Evolutionary conservation across 2,329 filamentous ascomycete genomes (phyloP), one percentile per base, ranked within the genome.

Genomic region (Talaromyces piceae): DNA sequence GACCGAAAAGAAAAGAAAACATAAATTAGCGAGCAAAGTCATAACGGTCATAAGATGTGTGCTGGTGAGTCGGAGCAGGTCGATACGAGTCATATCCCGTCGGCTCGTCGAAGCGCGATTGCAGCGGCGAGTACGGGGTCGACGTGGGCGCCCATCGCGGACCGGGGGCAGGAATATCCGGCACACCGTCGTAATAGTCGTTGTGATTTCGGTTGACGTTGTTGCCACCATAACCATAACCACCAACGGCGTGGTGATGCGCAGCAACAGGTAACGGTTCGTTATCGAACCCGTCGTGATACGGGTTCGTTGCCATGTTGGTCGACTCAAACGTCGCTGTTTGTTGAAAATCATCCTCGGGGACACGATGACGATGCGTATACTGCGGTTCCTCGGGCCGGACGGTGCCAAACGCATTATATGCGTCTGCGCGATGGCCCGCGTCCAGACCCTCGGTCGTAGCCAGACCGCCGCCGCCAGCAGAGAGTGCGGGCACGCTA

Each of bases 181-280:
- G 58, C 7, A 56, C 58, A 7, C 47, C 41, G 51, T 68, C 65
- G 30, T 62, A 64, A 51, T 63, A 67, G 16, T 59, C 54, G 50
- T 57, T 58, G 39, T 67, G 60, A 1, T 58, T 57, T 5, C 57
- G 57, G 54, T 62, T 59, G 20, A 2, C 9, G 39, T 5, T 57
- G 56, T 31, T 61, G 54, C 50, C 63, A 60, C 20, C 18, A 39
- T 45, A 43, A 50, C 52, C 20, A 18, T 9, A 9, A 18, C 31
- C 6, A 16, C 33, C 16, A 9, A 18, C 31, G n/a, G 31, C 33
- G 33, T 37, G 33, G n/a, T 37, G 31, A 37, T 18, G 31, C 3
- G 7, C 6, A 8, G 7, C 6, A 8, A 3, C 30, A 13, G 30
- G 31, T 8, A 16, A 16, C 6, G 33, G 16, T 11, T 11, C 49